A percentile compares a stretch with the other conserved stretches of the same genome.
Conservation (phyloP, 1,284 basidiomycete genomes). For the Ustilago xerochloae region DNA sequence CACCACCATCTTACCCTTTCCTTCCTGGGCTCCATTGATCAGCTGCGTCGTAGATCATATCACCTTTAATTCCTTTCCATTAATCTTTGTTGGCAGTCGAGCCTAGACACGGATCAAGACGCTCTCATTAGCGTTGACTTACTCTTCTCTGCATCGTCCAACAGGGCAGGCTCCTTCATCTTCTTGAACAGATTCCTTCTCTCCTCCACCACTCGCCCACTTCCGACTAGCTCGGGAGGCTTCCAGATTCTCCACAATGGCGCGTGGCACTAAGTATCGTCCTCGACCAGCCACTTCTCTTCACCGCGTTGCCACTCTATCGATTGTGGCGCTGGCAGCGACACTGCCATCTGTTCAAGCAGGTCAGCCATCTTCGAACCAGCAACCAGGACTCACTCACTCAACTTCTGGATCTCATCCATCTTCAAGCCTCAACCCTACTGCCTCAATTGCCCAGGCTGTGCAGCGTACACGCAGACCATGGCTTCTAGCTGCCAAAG, state of each 20-base stretch:
- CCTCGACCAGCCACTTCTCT: constrained; percentile 8
- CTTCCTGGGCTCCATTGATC: too few species aligned
- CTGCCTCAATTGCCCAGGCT: constrained; percentile 24
- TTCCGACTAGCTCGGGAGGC: background rate
- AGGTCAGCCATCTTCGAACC: background rate
- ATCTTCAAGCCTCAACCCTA: constrained; percentile 18
- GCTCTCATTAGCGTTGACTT: too few species aligned
- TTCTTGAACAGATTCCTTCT: background rate
- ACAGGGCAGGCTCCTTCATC: too few species aligned
- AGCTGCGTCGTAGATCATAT: too few species aligned
- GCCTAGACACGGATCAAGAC: too few species aligned
- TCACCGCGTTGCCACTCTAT: constrained; percentile 23
- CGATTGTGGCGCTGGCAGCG: constrained; percentile 19
- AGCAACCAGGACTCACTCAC: background rate
- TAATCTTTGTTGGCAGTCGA: too few species aligned
- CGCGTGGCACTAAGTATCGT: background rate
- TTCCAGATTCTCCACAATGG: constrained; percentile 14
- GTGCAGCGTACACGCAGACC: constrained; percentile 30
- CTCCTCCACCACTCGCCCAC: too few species aligned
- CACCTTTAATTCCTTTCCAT: too few species aligned
- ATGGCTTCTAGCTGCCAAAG: constrained; percentile 34
- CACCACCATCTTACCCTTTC: background rate
- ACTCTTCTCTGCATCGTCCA: too few species aligned
- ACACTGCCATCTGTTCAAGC: constrained; percentile 18
- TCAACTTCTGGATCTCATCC: background rate